Evolutionary conservation across 2,329 filamentous ascomycete genomes (phyloP), one percentile per base, ranked within the genome.

Genomic region (Colletotrichum chlorophyti): DNA sequence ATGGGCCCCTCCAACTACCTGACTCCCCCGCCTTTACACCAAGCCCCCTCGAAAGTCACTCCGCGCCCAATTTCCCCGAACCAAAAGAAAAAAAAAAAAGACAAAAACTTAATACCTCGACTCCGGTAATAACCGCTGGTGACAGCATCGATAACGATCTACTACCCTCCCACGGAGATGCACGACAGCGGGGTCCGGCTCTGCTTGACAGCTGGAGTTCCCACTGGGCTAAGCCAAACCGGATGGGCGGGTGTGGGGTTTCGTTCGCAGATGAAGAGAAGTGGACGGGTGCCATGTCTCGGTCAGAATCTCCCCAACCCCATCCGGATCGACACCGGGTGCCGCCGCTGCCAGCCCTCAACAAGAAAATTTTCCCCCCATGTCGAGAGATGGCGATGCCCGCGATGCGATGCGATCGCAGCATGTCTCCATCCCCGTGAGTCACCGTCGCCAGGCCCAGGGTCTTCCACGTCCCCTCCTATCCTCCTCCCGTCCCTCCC

Each of bases 351-450:
- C n/a, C n/a, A n/a, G 43, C 43, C 35, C 47, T 58, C 54, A 58
- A 58, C 54, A 58, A 58, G 54, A 58, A 58, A 58, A 47, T 54
- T 37, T 26, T 52, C n/a, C 41, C n/a, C n/a, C 54, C 54, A 29
- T 34, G 34, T 51, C 31, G n/a, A n/a, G n/a, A n/a, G n/a, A n/a
- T n/a, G n/a, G n/a, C n/a, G n/a, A n/a, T n/a, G n/a, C n/a, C n/a
- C n/a, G 54, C 17, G 34, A 42, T 35, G 27, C 26, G 21, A 11
- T 5, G n/a, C n/a, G 42, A 19, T 10, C n/a, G 46, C 46, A 40
- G 12, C 21, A 31, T 12, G 23, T 15, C 26, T 35, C 24, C 8
- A 34, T 48, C 37, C n/a, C n/a, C 19, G 31, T 55, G 53, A 57
- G 46, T 57, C 46, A 57, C 53, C 12, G 17, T 19, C 34, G 15